phyloP scores from a whole-genome alignment of 495 filamentous ascomycete species.

The Hyaloscypha variabilis region DNA sequence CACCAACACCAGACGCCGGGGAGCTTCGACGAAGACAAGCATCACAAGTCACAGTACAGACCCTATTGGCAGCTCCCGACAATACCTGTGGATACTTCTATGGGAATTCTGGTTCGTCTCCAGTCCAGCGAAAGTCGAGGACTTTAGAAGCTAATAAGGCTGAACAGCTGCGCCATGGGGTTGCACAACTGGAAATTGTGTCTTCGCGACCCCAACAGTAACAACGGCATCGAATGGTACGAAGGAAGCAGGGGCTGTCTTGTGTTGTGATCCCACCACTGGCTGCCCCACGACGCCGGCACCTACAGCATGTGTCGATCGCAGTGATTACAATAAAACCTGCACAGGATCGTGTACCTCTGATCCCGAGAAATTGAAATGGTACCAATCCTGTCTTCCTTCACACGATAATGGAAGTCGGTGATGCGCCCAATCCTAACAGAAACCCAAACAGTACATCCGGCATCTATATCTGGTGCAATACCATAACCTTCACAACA shows the following conservation, averaged over 20 bases:
- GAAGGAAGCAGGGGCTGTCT: conserved; percentile 4
- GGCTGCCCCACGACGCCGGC: conserved; percentile 23
- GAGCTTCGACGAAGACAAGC: conserved; percentile 36
- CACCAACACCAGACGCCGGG: conserved; percentile 38
- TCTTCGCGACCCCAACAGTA: conserved; percentile 17
- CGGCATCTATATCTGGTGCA: conserved; percentile 24
- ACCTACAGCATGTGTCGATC: conserved; percentile 22
- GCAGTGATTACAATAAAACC: conserved; percentile 17
- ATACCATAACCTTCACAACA: conserved; percentile 17
- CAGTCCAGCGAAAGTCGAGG: not conserved
- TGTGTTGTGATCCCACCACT: conserved; percentile 19
- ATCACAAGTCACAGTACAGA: conserved; percentile 19
- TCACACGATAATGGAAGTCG: not conserved
- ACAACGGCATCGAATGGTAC: conserved; percentile 8
- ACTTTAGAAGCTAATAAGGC: not conserved
- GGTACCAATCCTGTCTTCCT: conserved; percentile 11
- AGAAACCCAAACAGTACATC: conserved; percentile 18
- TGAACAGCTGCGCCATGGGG: conserved; percentile 29
- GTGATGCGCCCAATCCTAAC: not conserved
- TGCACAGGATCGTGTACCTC: conserved; percentile 19
- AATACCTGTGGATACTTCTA: conserved; percentile 51
- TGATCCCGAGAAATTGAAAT: conserved; percentile 24
- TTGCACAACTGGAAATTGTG: conserved; percentile 17
- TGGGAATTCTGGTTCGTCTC: conserved; percentile 34
- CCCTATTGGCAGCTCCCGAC: conserved; percentile 45